Percentiles rank a stretch among this genome's conserved stretches.
Evolutionary conservation across 306 rosid species (phyloP).

Genomic region (Rosa chinensis): DNA sequence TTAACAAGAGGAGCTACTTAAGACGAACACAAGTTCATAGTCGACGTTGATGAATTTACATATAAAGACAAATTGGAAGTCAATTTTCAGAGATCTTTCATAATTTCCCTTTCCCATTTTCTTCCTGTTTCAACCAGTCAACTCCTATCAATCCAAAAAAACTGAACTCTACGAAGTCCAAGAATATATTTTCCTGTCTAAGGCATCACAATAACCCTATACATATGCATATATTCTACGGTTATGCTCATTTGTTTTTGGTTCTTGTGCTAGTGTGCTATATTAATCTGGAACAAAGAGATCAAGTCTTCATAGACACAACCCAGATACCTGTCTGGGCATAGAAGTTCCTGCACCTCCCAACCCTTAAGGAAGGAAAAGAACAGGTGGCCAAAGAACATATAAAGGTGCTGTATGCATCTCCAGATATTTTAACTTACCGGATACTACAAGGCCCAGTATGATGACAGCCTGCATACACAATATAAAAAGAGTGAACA

Average conservation of each 20-base stretch:
- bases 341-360: background rate
- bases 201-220: background rate
- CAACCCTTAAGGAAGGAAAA: background rate
- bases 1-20: background rate
- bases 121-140: background rate
- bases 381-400: background rate
- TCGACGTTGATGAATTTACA: background rate
- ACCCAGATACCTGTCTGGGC: background rate
- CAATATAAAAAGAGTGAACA: slow-evolving; percentile 26
- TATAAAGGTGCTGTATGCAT: background rate
- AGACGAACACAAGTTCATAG: background rate
- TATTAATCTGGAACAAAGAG: background rate
- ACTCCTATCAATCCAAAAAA: background rate
- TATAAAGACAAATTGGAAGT: background rate
- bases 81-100: background rate
- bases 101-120: background rate
- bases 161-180: background rate
- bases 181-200: background rate
- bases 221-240: background rate
- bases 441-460: slow-evolving; percentile 63
- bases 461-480: slow-evolving; percentile 77
- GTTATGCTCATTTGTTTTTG: background rate
- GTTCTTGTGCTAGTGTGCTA: background rate
- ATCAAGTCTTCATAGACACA: background rate
- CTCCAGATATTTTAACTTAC: slow-evolving; percentile 45